Base-by-base conservation (phyloP, 495 filamentous ascomycete species). In the Choiromyces venosus region DNA sequence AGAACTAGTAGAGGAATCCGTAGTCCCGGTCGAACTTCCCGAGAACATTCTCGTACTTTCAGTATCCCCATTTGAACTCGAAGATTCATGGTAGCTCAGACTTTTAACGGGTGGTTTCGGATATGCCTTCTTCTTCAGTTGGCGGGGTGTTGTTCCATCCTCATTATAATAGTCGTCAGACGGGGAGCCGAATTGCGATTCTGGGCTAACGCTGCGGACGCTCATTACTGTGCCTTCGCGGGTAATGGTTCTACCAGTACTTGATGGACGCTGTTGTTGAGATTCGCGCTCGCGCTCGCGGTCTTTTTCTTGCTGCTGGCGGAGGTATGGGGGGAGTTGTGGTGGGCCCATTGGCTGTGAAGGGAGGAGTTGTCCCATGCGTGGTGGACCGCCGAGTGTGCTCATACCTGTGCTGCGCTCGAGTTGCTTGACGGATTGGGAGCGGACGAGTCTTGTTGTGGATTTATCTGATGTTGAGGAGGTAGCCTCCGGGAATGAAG, bases 131-230 rank as follows among this genome's bases (percentile, higher is more conserved):
- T n/a, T n/a, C n/a, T n/a, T n/a, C n/a, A n/a, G n/a, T n/a, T n/a
- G n/a, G n/a, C n/a, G n/a, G n/a, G n/a, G n/a, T n/a, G n/a, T n/a
- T n/a, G n/a, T n/a, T n/a, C n/a, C n/a, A n/a, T n/a, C n/a, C n/a
- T n/a, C n/a, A n/a, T n/a, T n/a, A n/a, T n/a, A n/a, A n/a, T n/a
- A n/a, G n/a, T n/a, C n/a, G n/a, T n/a, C n/a, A n/a, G n/a, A n/a
- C n/a, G n/a, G n/a, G n/a, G n/a, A n/a, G 0, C 52, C 25, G 25
- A 61, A 61, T 18, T 61, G 52, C 1, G 52, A 61, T 61, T 39
- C 42, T 1, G 72, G 72, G 33, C 37, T 52, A 18, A 73, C 67
- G 72, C 72, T 73, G 19, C 72, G 72, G 44, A 73, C 69, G n/a
- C 72, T 73, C 37, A 67, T 33, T 0, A 33, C 52, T 33, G 52